Percentiles rank a stretch among this genome's conserved stretches.
These are phyloP conservation scores for Hamigera avellanea DNA, from an alignment of 495 filamentous ascomycete genomes.

Conservation along the genomic window DNA sequence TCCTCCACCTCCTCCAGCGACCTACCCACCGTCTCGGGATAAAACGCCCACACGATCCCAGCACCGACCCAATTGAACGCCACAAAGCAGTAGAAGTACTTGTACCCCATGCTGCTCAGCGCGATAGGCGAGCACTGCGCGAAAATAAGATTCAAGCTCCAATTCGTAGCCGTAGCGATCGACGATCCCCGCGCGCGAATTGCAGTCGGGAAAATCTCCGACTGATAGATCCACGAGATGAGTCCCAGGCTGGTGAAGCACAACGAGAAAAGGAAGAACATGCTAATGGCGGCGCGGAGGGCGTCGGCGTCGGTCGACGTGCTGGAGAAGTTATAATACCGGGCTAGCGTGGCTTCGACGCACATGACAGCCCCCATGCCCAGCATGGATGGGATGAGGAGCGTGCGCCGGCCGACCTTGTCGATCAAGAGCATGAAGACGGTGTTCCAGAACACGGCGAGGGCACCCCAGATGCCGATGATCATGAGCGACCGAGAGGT, in stretches of 20 bases:
- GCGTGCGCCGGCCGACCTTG: slow-evolving; percentile 37
- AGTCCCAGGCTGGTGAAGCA: slow-evolving; percentile 43
- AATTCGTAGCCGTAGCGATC: slow-evolving; percentile 40
- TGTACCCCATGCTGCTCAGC: slow-evolving; percentile 30
- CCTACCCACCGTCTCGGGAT: slow-evolving; percentile 41
- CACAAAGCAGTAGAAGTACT: slow-evolving; percentile 45
- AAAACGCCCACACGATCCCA: slow-evolving; percentile 32
- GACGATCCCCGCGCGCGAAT: slow-evolving; percentile 42
- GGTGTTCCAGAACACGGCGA: slow-evolving; percentile 39
- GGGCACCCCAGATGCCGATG: slow-evolving; percentile 39
- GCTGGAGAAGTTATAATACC: slow-evolving; percentile 13
- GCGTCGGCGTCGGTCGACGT: slow-evolving; percentile 22
- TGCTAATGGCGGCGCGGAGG: slow-evolving; percentile 42
- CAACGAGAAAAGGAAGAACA: slow-evolving; percentile 46
- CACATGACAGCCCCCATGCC: slow-evolving; percentile 41
- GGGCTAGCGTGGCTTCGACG: slow-evolving; percentile 34
- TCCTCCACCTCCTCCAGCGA: slow-evolving; percentile 43
- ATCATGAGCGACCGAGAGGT: slow-evolving; percentile 38
- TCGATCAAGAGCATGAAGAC: slow-evolving; percentile 41
- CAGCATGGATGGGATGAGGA: slow-evolving; percentile 38
- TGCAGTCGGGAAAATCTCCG: slow-evolving; percentile 47
- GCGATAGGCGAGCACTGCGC: slow-evolving; percentile 45
- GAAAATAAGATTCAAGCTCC: slow-evolving; percentile 42
- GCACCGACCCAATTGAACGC: slow-evolving; percentile 36
- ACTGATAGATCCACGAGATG: slow-evolving; percentile 44